Evolutionary conservation across 2,329 filamentous ascomycete species (phyloP).

Genomic region (Fusarium liriodendri): DNA sequence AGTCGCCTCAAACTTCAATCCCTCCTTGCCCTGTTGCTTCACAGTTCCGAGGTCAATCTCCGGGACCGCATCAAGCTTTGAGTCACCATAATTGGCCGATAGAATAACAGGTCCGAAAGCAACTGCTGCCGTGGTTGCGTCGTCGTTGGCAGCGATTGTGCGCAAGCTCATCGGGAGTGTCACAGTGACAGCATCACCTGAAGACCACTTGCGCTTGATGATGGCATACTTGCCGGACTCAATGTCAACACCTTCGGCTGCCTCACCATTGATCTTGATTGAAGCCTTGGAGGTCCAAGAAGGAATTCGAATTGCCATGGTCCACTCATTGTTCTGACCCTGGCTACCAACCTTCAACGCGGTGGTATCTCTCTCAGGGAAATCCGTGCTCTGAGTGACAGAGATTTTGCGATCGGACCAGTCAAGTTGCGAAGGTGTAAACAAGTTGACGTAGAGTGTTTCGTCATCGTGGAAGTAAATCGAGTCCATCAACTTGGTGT

Average conservation of each 20-base stretch:
- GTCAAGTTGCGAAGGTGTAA: slow-evolving; percentile 57
- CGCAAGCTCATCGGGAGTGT: slow-evolving; percentile 59
- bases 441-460: slow-evolving; percentile 61
- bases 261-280: slow-evolving; percentile 56
- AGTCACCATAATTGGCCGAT: slow-evolving; percentile 57
- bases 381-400: slow-evolving; percentile 56
- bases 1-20: slow-evolving; percentile 49
- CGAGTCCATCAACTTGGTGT: slow-evolving; percentile 65
- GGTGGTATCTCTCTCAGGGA: slow-evolving; percentile 54
- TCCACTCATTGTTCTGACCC: slow-evolving; percentile 41
- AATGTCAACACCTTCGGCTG: slow-evolving; percentile 30
- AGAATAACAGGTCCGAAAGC: slow-evolving; percentile 60
- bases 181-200: slow-evolving; percentile 56
- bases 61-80: slow-evolving; percentile 41
- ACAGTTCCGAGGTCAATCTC: slow-evolving; percentile 46
- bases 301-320: slow-evolving; percentile 59
- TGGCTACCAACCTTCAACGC: slow-evolving; percentile 53
- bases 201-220: slow-evolving; percentile 54
- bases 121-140: slow-evolving; percentile 55
- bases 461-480: slow-evolving; percentile 60
- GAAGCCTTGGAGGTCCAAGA: slow-evolving; percentile 55
- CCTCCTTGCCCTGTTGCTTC: slow-evolving; percentile 29
- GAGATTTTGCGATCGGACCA: slow-evolving; percentile 56
- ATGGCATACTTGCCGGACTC: slow-evolving; percentile 55
- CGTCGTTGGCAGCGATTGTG: slow-evolving; percentile 59